These are phyloP conservation scores for Hirsutella minnesotensis DNA, from an alignment of 2,329 filamentous ascomycete genomes.

Conservation along the genomic window DNA sequence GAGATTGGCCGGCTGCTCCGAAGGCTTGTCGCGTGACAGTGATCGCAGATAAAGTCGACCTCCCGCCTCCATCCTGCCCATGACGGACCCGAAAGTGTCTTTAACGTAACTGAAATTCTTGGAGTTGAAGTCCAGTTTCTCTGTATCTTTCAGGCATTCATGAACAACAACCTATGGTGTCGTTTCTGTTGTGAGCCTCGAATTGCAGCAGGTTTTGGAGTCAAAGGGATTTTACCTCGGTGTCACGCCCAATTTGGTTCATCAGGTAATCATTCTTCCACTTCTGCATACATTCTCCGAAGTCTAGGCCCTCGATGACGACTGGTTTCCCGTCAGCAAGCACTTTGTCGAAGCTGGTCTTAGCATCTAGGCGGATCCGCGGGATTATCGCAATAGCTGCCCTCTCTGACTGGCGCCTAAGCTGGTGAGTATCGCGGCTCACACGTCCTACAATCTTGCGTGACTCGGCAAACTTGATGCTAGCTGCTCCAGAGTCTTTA, in stretches of 20 bases:
- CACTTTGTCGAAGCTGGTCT: slow-evolving; percentile 47
- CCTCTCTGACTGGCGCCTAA: slow-evolving; percentile 2
- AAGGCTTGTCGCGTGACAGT: slow-evolving; percentile 56
- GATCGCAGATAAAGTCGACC: slow-evolving; percentile 66
- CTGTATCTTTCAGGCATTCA: slow-evolving; percentile 38
- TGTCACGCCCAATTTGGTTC: slow-evolving; percentile 45
- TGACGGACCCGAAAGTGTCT: slow-evolving; percentile 54
- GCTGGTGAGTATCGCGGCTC: not conserved
- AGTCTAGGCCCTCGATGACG: slow-evolving; percentile 51
- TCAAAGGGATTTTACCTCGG: slow-evolving; percentile 36
- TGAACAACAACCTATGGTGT: slow-evolving; percentile 60
- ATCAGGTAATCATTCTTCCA: slow-evolving; percentile 64
- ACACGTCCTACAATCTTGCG: slow-evolving; percentile 11
- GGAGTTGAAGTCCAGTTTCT: slow-evolving; percentile 65
- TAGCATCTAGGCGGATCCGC: slow-evolving; percentile 37
- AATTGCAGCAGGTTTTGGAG: not conserved
- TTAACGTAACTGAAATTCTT: slow-evolving; percentile 76
- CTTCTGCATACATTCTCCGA: slow-evolving; percentile 53
- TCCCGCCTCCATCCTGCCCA: slow-evolving; percentile 46
- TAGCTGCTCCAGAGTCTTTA: not conserved
- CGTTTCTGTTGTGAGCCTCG: not conserved
- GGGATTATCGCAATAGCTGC: slow-evolving; percentile 27
- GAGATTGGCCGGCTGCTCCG: slow-evolving; percentile 58
- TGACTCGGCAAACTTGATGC: slow-evolving; percentile 14
- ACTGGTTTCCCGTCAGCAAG: slow-evolving; percentile 40